Base-by-base conservation (phyloP, 2,329 filamentous ascomycete species). In the Exserohilum rostratum region DNA sequence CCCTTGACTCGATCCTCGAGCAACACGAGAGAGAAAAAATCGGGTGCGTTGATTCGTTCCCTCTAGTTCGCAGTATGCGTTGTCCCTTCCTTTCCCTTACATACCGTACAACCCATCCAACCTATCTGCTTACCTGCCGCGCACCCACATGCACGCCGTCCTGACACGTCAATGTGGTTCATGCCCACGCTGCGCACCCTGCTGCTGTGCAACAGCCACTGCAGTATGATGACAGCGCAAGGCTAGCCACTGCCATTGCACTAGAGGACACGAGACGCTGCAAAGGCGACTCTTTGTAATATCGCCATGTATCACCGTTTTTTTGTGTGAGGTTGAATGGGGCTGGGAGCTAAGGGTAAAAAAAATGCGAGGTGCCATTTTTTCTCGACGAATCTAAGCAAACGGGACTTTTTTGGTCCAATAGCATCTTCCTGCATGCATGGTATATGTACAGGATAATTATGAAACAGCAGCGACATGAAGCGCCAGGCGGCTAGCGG, bases 121-220 rank as follows among this genome's bases (percentile, higher is more conserved):
- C 13, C 34, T 34, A 20, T 15, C 30, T 35, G 31, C 43, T 27
- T 35, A 46, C 31, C 43, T 35, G 43, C 43, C 43, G 43, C 34
- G 22, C 17, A 25, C 9, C 39, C 39, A 10, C 39, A 27, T 30
- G 25, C 29, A 6, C 39, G 25, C 12, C 35, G 35, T 43, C 39
- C 55, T 70, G 69, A 69, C 69, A 72, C 69, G 69, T 72, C 68
- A 70, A 65, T 64, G 46, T 58, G 57, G 68, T 71, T 72, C 69
- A 71, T 69, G 68, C 68, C 27, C 39, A 43, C 39, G 39, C 39
- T 18, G 29, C 27, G 15, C 39, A 43, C 29, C 12, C 29, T 25
- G 29, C 39, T 43, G 22, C 22, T 25, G 22, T 25, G 22, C 22
- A 7, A 25, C 22, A 4, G 22, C 7, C n/a, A n/a, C 22, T 43